Evolutionary conservation across 2,329 filamentous ascomycete species (phyloP), one percentile per base, ranked within the genome.

Genomic region (Talaromyces islandicus): DNA sequence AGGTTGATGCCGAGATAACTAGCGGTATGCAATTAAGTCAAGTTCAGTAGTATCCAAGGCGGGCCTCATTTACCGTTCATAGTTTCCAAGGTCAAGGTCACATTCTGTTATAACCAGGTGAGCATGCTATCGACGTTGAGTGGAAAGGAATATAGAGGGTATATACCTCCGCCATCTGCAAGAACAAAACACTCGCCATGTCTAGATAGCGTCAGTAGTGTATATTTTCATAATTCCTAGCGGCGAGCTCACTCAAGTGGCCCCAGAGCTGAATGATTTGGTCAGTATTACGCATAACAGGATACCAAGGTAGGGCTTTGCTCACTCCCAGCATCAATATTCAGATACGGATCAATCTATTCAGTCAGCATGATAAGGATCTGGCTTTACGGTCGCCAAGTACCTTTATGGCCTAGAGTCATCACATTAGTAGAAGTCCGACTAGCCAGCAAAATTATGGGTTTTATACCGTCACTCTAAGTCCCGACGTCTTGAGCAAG

Each of bases 111-210:
- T 24, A 24, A 46, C n/a, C 5, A 41, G 11, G 43, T 46, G 7
- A 46, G 43, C n/a, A 43, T 1, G 17, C 9, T 12, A 46, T 24
- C 19, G 11, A 24, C 11, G 43, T 24, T 53, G 9, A n/a, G 11
- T 46, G 14, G 9, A 46, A 19, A n/a, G 17, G 41, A 21, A 10
- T 46, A 19, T 46, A 46, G 43, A 19, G 11, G 11, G 1, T 17
- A 43, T 64, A 86, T 84, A 75, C 90, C 89, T 66, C 89, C 89
- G 63, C 90, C 91, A 70, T 94, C 91, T 68, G 90, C 86, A 61
- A 94, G 84, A 54, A 97, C 92, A 71, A 93, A 96, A 66, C 89
- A 88, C 78, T 96, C 92, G 65, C 92, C 92, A 72, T 96, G 91
- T 74, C 87, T 89, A 30, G 17, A 52, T 54, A 54, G 11, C n/a